A percentile compares a stretch with the other conserved stretches of the same genome.
These are phyloP conservation scores for Bolboschoenoplectus hybrid DNA, from an alignment of 202 grass and related monocot species.

Conservation along the genomic window DNA sequence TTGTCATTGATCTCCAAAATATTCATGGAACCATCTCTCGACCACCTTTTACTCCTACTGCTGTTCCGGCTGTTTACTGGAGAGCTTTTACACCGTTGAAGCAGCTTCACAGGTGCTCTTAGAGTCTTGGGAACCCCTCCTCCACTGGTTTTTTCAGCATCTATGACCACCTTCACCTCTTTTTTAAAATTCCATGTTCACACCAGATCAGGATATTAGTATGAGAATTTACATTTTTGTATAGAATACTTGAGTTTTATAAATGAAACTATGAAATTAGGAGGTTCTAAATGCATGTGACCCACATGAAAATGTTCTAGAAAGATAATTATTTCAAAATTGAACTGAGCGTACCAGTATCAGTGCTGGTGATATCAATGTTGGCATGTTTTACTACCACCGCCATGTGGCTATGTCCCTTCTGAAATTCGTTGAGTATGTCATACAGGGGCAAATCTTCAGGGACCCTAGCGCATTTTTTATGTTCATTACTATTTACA, in stretches of 20 bases:
- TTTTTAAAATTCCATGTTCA: conserved; percentile 3
- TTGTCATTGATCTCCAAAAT: conserved; percentile 73
- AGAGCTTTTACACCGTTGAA: conserved; percentile 70
- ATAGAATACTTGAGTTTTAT: not conserved
- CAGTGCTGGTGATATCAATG: not conserved
- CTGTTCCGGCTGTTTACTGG: conserved; percentile 49
- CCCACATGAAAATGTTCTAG: not conserved
- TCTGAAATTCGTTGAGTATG: conserved; percentile 98
- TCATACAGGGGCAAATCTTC: conserved; percentile 95
- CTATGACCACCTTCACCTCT: conserved; percentile 36
- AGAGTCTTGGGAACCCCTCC: not conserved
- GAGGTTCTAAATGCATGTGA: not conserved
- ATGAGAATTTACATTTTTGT: conserved; percentile 1
- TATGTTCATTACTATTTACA: conserved; percentile 7
- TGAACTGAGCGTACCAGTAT: conserved; percentile 12
- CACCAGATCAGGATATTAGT: not conserved
- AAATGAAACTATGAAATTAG: not conserved
- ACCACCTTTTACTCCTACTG: conserved; percentile 62
- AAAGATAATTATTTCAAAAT: not conserved
- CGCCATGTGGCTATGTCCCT: conserved; percentile 97
- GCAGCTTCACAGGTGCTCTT: conserved; percentile 11
- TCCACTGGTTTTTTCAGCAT: conserved; percentile 19
- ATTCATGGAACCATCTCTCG: conserved; percentile 49
- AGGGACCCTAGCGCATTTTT: conserved; percentile 52
- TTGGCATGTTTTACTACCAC: conserved; percentile 67